Evolutionary conservation across 2,329 filamentous ascomycete genomes (phyloP).

Genomic region (Nakataea oryzae): DNA sequence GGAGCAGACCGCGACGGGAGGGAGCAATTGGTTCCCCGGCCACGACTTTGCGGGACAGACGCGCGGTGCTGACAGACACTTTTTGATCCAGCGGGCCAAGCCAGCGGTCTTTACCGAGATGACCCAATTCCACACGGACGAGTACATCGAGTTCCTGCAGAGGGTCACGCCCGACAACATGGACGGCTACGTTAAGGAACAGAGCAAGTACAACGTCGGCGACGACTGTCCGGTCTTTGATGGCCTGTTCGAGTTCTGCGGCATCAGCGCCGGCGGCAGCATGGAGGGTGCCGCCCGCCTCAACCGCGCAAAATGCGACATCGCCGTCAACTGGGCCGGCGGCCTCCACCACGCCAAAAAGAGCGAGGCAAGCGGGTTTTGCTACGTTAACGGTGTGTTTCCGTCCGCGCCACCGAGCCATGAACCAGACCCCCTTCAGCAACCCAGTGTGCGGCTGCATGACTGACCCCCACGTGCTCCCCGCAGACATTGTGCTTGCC

Average conservation of each 20-base stretch:
- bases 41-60: neutral
- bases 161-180: constrained; percentile 98
- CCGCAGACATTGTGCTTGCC: constrained; percentile 79
- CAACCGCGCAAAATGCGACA: constrained; percentile 85
- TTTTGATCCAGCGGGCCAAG: constrained; percentile 59
- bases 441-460: neutral
- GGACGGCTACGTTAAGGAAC: constrained; percentile 84
- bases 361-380: constrained; percentile 91
- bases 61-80: constrained; percentile 2
- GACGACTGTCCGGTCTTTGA: constrained; percentile 98
- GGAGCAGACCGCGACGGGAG: too few relatives aligned
- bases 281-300: constrained; percentile 89
- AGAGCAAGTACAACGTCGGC: constrained; percentile 87
- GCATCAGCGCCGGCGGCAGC: constrained; percentile 85
- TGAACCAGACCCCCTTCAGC: neutral
- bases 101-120: constrained; percentile 84
- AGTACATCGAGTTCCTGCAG: constrained; percentile 90
- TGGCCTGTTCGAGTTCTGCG: constrained; percentile 93
- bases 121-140: constrained; percentile 85
- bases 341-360: constrained; percentile 97
- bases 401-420: neutral
- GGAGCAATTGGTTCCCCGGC: neutral
- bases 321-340: constrained; percentile 97
- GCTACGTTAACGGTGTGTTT: constrained; percentile 83
- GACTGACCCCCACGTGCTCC: constrained; percentile 40